Conservation (phyloP, 1,284 basidiomycete genomes). For the Cyathus pygmaeus region DNA sequence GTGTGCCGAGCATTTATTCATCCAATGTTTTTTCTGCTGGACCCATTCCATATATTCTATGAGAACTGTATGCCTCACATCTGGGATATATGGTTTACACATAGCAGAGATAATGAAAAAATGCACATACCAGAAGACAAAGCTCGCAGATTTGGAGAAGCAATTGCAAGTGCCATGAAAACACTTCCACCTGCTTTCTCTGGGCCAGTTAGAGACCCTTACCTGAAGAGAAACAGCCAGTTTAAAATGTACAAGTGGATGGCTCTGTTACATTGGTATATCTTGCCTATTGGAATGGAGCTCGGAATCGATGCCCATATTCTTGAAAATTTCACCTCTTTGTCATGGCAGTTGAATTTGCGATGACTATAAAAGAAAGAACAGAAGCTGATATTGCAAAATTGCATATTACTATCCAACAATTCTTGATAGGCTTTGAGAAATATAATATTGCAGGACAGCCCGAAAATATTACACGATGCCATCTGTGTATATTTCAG, state of each 20-base stretch:
- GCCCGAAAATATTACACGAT: too few species aligned
- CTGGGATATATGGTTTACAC: background rate
- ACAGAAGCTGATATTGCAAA: slow-evolving; percentile 19
- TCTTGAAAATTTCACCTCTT: slow-evolving; percentile 32
- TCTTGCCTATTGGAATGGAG: slow-evolving; percentile 28
- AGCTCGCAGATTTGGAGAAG: background rate
- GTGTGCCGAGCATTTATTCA: background rate
- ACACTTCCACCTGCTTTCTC: slow-evolving; percentile 12
- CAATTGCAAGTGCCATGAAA: background rate
- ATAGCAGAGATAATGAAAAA: background rate
- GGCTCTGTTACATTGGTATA: slow-evolving; percentile 30
- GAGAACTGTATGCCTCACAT: slow-evolving; percentile 1
- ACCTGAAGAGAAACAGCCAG: background rate
- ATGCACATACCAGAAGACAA: background rate
- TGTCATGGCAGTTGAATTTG: slow-evolving; percentile 27
- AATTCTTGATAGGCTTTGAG: slow-evolving; percentile 26
- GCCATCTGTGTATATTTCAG: slow-evolving; percentile 41
- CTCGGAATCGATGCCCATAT: slow-evolving; percentile 23
- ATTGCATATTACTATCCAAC: slow-evolving; percentile 29
- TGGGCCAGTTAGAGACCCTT: slow-evolving; percentile 32
- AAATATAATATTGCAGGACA: slow-evolving; percentile 24
- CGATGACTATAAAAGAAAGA: slow-evolving; percentile 25
- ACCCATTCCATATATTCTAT: slow-evolving; percentile 2
- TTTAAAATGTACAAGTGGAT: slow-evolving; percentile 1
- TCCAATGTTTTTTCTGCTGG: background rate